These are phyloP conservation scores for Hypericum androsaemum DNA, from an alignment of 345 rosid species.

Conservation along the genomic window DNA sequence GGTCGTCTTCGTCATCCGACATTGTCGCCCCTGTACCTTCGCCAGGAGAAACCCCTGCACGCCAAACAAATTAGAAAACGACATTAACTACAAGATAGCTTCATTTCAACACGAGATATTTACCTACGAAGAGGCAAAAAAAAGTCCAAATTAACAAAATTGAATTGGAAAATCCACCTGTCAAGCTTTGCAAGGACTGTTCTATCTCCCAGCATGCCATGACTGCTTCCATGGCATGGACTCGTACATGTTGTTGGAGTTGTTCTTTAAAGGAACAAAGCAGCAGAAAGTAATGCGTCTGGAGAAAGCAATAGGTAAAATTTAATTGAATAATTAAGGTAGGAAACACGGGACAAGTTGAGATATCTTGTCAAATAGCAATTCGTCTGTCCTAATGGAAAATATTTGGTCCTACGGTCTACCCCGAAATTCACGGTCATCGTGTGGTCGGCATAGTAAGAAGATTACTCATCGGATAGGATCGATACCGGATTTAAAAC, in stretches of 20 bases:
- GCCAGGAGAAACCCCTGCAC: constrained; percentile 86
- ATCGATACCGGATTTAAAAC: too few relatives aligned
- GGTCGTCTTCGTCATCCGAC: constrained; percentile 97
- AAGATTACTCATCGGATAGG: too few relatives aligned
- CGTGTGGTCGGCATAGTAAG: too few relatives aligned
- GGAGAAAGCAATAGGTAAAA: not conserved
- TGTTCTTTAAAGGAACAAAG: constrained; percentile 96
- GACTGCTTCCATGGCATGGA: constrained; percentile 99
- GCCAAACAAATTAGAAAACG: not conserved
- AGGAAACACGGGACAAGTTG: too few relatives aligned
- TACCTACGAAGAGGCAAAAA: too few relatives aligned
- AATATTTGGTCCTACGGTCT: too few relatives aligned
- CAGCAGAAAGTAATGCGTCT: constrained; percentile 91
- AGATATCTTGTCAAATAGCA: too few relatives aligned
- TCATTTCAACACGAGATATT: not conserved
- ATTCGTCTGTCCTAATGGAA: too few relatives aligned
- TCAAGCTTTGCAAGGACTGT: constrained; percentile 91
- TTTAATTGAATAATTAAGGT: not conserved
- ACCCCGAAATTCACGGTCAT: too few relatives aligned
- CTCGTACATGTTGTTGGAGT: constrained; percentile 94
- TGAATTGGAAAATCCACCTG: constrained; percentile 33
- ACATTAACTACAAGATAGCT: not conserved
- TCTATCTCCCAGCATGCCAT: constrained; percentile 99
- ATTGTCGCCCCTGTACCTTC: constrained; percentile 96
- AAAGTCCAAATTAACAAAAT: too few relatives aligned